Percentiles rank a stretch among this genome's conserved stretches.
Conservation (phyloP, 2,329 filamentous ascomycete species). For the Microdochium trichocladiopsis region DNA sequence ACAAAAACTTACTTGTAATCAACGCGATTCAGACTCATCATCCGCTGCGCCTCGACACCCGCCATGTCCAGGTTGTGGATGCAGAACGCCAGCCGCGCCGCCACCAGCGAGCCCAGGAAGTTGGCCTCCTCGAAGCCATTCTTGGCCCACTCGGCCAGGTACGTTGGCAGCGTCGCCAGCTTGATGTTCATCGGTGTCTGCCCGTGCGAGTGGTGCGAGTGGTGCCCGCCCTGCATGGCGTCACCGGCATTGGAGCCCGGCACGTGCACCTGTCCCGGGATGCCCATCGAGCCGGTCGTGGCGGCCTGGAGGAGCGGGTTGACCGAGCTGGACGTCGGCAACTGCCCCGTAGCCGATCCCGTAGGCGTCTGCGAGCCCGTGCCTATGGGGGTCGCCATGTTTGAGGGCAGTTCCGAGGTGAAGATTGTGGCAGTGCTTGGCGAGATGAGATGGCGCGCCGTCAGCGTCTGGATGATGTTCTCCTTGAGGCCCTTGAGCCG, state of each 20-base stretch:
- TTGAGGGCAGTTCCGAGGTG: conserved; percentile 91
- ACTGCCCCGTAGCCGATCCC: conserved; percentile 48
- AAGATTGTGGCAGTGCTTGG: conserved; percentile 93
- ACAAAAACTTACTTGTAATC: conserved; percentile 50
- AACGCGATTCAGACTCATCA: conserved; percentile 50
- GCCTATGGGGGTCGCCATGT: conserved; percentile 82
- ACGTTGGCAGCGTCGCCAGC: conserved; percentile 68
- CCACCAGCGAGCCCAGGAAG: conserved; percentile 84
- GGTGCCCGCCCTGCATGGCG: conserved; percentile 21
- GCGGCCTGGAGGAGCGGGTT: conserved; percentile 91
- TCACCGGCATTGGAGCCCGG: conserved; percentile 33
- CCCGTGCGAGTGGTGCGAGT: conserved; percentile 48
- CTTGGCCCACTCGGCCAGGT: conserved; percentile 88
- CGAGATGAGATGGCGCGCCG: conserved; percentile 79
- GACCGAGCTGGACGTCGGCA: conserved; percentile 46
- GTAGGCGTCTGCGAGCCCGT: conserved; percentile 91
- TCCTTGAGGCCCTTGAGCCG: conserved; percentile 75
- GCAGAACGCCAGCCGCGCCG: conserved; percentile 56
- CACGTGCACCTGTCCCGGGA: conserved; percentile 33
- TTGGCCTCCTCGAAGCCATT: conserved; percentile 71
- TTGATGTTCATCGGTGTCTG: conserved; percentile 82
- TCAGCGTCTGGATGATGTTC: conserved; percentile 73
- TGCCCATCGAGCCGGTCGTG: conserved; percentile 60
- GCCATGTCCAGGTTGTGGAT: conserved; percentile 50
- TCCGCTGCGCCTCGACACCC: conserved; percentile 42